Evolutionary conservation across 257 asterid species (phyloP), one percentile per base, ranked within the genome.

Genomic region (Ajuga chamaepitys): DNA sequence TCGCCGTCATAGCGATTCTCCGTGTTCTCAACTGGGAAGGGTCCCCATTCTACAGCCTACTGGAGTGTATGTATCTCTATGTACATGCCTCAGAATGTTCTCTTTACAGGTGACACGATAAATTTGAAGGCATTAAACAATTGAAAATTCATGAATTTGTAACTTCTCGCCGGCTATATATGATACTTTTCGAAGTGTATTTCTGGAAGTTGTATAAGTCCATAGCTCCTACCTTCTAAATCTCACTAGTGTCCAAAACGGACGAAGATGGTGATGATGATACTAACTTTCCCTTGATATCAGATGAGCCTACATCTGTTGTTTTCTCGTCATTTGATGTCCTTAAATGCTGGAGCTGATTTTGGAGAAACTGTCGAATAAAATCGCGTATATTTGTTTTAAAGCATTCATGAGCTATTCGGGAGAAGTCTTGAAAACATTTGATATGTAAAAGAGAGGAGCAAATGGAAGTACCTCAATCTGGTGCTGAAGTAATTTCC

Each of bases 401-500:
- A 64, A 52, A 12, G 35, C 0, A 10, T n/a, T 8, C 9, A 35
- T 9, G 4, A 34, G 25, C 66, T 1, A 4, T 42, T 42, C 30
- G 38, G 32, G 46, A 53, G 2, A 14, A 30, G 2, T 25, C 17
- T 17, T 22, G 51, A 60, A 63, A 17, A 38, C 21, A 55, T 51
- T 56, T 21, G 50, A 50, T 12, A 54, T 44, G 38, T 44, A 38
- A 42, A 62, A 32, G 21, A 41, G n/a, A 34, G 58, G 1, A 38
- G 35, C 5, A 32, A 63, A 66, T 50, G 32, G 26, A 61, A 69
- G 59, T 80, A 93, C 98, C 97, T 89, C 86, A 77, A 89, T 89
- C 76, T 87, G 95, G 45, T 81, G 83, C 82, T 84, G 69, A 46
- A 92, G 62, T 60, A 79, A 45, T 69, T 60, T 80, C 75, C 45